Evolutionary conservation across 1,284 basidiomycete species (phyloP).

Genomic region (Trichosporon sp.): DNA sequence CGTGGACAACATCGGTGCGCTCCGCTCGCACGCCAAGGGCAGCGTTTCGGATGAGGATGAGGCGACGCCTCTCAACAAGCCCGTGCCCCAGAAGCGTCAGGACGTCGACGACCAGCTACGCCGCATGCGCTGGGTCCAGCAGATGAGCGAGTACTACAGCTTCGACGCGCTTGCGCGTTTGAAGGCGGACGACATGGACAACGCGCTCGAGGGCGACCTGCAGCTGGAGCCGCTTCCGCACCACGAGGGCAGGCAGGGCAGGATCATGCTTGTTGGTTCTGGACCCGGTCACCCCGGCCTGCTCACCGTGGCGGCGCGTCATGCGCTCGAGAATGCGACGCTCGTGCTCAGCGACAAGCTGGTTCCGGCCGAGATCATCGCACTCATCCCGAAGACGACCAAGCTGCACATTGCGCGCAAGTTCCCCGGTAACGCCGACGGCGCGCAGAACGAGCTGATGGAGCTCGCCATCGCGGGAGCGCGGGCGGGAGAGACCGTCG

Average conservation of each 20-base stretch:
- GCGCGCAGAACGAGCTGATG: constrained; percentile 91
- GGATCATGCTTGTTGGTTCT: constrained; percentile 83
- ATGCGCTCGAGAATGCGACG: constrained; percentile 69
- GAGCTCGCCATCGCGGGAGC: constrained; percentile 78
- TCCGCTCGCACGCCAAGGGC: constrained; percentile 61
- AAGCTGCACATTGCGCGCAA: constrained; percentile 78
- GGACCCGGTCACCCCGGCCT: constrained; percentile 91
- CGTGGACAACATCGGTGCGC: constrained; percentile 66
- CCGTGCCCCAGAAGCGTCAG: constrained; percentile 59
- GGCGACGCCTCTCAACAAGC: constrained; percentile 65
- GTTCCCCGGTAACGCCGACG: constrained; percentile 94
- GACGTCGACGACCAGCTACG: constrained; percentile 46
- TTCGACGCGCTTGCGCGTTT: constrained; percentile 69
- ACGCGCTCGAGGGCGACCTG: constrained; percentile 50
- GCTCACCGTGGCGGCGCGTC: constrained; percentile 79
- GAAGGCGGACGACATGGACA: constrained; percentile 62
- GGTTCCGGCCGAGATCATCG: constrained; percentile 83
- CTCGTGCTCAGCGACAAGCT: constrained; percentile 93
- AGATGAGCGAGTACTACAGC: constrained; percentile 91
- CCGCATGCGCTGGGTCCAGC: constrained; percentile 80
- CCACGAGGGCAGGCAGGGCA: constrained; percentile 52
- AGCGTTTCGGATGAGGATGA: constrained; percentile 51
- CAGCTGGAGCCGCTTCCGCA: constrained; percentile 21
- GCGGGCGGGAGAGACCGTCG: constrained; percentile 71
- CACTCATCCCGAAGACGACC: constrained; percentile 66